These are phyloP conservation scores for Pseudogymnoascus sp. DNA, from an alignment of 2,329 filamentous ascomycete species.

Conservation along the genomic window DNA sequence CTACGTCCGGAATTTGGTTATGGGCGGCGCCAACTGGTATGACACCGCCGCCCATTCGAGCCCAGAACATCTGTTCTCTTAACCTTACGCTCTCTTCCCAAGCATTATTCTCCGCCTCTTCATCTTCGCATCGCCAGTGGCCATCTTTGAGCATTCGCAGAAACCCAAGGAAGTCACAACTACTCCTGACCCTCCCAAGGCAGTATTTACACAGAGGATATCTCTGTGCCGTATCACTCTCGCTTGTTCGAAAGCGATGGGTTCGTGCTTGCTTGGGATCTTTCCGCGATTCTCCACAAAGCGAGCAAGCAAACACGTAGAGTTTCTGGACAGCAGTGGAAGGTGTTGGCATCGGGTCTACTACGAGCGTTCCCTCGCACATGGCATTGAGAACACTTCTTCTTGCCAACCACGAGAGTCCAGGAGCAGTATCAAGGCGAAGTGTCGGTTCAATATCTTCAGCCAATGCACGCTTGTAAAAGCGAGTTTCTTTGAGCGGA, in stretches of 20 bases:
- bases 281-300: conserved; percentile 78
- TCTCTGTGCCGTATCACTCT: conserved; percentile 75
- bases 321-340: conserved; percentile 40
- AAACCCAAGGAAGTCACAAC: conserved; percentile 89
- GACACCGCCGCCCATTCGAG: conserved; percentile 83
- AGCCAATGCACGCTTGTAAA: conserved; percentile 80
- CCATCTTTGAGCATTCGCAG: conserved; percentile 86
- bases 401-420: conserved; percentile 86
- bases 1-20: conserved; percentile 18
- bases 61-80: conserved; percentile 96
- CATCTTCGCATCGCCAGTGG: conserved; percentile 76
- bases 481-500: conserved; percentile 79
- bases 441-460: conserved; percentile 95
- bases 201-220: conserved; percentile 90
- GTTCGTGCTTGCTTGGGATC: conserved; percentile 64
- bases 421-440: conserved; percentile 79
- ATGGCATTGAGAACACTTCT: conserved; percentile 77
- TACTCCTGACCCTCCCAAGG: conserved; percentile 71
- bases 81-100: conserved; percentile 93
- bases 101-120: conserved; percentile 74
- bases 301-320: conserved; percentile 49
- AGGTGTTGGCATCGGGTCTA: conserved; percentile 71
- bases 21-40: conserved; percentile 44
- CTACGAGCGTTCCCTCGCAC: conserved; percentile 74
- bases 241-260: conserved; percentile 82